phyloP scores from a whole-genome alignment of 1,139 yeast genomes.

The Protomyces gravidus region DNA sequence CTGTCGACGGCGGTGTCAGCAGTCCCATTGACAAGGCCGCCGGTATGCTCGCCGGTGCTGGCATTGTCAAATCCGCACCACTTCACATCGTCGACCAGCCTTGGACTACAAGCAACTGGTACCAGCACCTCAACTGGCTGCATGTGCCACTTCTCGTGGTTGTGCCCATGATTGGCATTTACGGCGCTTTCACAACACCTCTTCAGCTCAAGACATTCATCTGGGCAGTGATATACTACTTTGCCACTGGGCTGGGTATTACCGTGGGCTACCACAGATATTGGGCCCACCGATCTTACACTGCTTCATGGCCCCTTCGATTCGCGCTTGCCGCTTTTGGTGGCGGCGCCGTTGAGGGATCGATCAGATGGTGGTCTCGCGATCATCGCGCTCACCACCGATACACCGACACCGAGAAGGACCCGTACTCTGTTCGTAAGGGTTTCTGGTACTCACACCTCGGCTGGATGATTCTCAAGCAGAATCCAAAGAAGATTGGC shows the following conservation, averaged over 20 bases:
- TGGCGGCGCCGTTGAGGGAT: conserved; percentile 93
- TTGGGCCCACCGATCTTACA: conserved; percentile 85
- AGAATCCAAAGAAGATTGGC: conserved; percentile 92
- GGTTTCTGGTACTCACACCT: conserved; percentile 95
- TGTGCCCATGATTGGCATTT: conserved; percentile 64
- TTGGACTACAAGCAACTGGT: conserved; percentile 80
- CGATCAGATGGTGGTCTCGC: conserved; percentile 98
- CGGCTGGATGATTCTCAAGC: conserved; percentile 95
- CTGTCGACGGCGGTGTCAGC: conserved; percentile 27
- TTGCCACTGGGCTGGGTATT: conserved; percentile 76
- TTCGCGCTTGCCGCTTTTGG: conserved; percentile 78
- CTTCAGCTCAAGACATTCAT: conserved; percentile 58
- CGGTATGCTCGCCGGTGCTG: conserved; percentile 21
- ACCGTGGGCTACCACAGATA: conserved; percentile 93
- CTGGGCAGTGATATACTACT: conserved; percentile 61
- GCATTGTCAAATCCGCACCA: conserved; percentile 14
- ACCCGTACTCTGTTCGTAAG: conserved; percentile 93
- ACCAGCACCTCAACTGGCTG: conserved; percentile 87
- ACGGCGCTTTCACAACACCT: conserved; percentile 52
- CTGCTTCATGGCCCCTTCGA: conserved; percentile 66
- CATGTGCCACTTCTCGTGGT: conserved; percentile 71
- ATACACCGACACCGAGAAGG: conserved; percentile 93
- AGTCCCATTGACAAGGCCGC: conserved; percentile 22
- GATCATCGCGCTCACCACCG: conserved; percentile 97
- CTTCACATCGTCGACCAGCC: conserved; percentile 79